phyloP scores from a whole-genome alignment of 805 yeast species.

The Candida maesae region DNA sequence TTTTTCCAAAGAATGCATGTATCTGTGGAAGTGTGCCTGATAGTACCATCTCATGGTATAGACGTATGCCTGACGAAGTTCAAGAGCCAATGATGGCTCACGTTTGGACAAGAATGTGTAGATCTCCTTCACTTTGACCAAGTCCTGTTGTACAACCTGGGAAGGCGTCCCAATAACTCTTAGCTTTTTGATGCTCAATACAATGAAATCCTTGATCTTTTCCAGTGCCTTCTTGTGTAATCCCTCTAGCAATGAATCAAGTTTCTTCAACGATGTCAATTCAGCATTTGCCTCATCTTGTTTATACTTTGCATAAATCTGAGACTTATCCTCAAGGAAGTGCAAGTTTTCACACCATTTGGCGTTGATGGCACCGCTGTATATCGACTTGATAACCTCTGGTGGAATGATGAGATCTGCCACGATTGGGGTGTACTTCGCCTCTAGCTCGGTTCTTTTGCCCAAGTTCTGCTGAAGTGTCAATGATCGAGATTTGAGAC shows the following conservation, averaged over 20 bases:
- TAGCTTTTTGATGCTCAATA: conserved; percentile 60
- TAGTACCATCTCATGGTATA: conserved; percentile 96
- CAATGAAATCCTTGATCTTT: conserved; percentile 66
- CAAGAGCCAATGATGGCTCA: conserved; percentile 61
- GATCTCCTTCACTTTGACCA: conserved; percentile 60
- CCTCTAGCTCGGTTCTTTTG: conserved; percentile 44
- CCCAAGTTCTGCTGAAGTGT: conserved; percentile 44
- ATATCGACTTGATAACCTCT: conserved; percentile 52
- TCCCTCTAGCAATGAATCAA: conserved; percentile 38
- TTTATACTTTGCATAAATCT: conserved; percentile 44
- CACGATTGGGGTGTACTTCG: conserved; percentile 66
- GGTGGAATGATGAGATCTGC: conserved; percentile 77
- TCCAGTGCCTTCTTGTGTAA: conserved; percentile 65
- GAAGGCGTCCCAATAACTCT: conserved; percentile 64
- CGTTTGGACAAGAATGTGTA: conserved; percentile 52
- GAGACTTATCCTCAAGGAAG: conserved; percentile 54
- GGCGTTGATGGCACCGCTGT: conserved; percentile 51
- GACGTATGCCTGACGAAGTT: conserved; percentile 74
- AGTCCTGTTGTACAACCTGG: conserved; percentile 65
- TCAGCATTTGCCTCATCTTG: conserved; percentile 11
- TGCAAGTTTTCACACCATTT: conserved; percentile 66
- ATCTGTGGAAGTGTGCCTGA: conserved; percentile 69
- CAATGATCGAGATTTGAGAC: conserved; percentile 50
- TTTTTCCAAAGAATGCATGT: conserved; percentile 66
- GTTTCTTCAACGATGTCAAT: conserved; percentile 20